These are phyloP conservation scores for Meyerozyma smithsonii DNA, from an alignment of 1,139 yeast genomes.

Conservation along the genomic window DNA sequence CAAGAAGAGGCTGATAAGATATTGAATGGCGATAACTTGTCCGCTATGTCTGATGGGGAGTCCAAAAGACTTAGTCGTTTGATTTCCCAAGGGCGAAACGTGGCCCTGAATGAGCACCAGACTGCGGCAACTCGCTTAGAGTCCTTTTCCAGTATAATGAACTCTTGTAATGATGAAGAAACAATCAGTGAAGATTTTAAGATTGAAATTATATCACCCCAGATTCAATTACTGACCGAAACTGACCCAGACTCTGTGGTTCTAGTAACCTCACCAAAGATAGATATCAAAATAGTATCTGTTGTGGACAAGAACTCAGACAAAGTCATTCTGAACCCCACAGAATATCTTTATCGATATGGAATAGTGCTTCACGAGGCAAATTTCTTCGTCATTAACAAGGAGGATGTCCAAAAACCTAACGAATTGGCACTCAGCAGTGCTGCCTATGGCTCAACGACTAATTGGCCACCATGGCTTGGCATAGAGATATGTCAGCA, in stretches of 20 bases:
- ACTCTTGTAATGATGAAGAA: conserved; percentile 36
- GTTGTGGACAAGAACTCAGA: conserved; percentile 26
- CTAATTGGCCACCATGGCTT: conserved; percentile 46
- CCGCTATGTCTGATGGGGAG: neutral
- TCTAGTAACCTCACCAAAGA: conserved; percentile 34
- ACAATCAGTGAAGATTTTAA: conserved; percentile 58
- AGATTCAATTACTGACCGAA: conserved; percentile 72
- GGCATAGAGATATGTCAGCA: conserved; percentile 40
- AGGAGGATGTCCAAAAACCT: conserved; percentile 17
- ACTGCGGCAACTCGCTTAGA: conserved; percentile 24
- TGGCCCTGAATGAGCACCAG: conserved; percentile 1
- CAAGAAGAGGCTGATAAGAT: conserved; percentile 15
- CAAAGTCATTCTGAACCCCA: conserved; percentile 17
- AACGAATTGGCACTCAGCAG: conserved; percentile 20
- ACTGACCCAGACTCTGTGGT: conserved; percentile 61
- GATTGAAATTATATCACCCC: conserved; percentile 78
- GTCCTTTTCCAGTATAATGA: conserved; percentile 50
- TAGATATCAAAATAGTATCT: conserved; percentile 37
- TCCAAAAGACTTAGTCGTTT: neutral
- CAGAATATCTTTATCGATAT: conserved; percentile 31
- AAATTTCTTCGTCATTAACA: conserved; percentile 36
- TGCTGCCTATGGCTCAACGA: conserved; percentile 31
- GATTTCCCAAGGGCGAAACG: neutral
- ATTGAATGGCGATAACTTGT: neutral
- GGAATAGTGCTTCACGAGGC: conserved; percentile 38